These are phyloP conservation scores for Speleostelium caveatum DNA, from an alignment of 78 protist species.

Conservation along the genomic window DNA sequence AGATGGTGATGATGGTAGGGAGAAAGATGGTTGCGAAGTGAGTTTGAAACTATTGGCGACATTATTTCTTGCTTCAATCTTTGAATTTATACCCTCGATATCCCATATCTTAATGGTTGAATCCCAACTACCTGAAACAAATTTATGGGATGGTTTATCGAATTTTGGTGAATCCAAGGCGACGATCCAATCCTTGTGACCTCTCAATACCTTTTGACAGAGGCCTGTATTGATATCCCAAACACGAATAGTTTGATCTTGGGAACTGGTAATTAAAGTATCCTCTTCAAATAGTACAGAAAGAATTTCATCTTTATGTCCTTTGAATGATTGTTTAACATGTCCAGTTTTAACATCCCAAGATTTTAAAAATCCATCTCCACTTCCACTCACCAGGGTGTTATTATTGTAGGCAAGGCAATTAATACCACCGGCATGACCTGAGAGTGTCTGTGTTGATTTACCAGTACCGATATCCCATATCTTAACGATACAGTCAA, in stretches of 20 bases:
- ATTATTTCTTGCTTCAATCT: neutral
- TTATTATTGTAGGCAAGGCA: slow-evolving; percentile 33
- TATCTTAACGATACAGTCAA: slow-evolving; percentile 58
- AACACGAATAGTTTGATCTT: slow-evolving; percentile 69
- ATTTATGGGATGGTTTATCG: slow-evolving; percentile 6
- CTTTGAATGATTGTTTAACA: slow-evolving; percentile 30
- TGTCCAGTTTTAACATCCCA: slow-evolving; percentile 74
- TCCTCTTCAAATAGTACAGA: slow-evolving; percentile 66
- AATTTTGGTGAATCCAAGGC: slow-evolving; percentile 20
- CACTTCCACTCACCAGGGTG: slow-evolving; percentile 31
- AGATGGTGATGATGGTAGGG: neutral
- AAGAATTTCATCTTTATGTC: slow-evolving; percentile 73
- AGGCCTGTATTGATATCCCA: slow-evolving; percentile 55
- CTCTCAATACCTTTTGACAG: slow-evolving; percentile 56
- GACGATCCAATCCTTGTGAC: slow-evolving; percentile 70
- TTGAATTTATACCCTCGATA: neutral
- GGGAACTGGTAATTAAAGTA: slow-evolving; percentile 23
- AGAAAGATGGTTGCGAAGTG: neutral
- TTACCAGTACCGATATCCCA: slow-evolving; percentile 54
- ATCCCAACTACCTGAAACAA: slow-evolving; percentile 46
- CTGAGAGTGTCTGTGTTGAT: slow-evolving; percentile 9
- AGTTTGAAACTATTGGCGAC: neutral
- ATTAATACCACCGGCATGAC: slow-evolving; percentile 65
- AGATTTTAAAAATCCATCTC: slow-evolving; percentile 44
- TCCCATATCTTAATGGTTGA: slow-evolving; percentile 66